These are phyloP conservation scores for Acanthamoeba healyi DNA, from an alignment of 208 protist genomes.

Conservation along the genomic window DNA sequence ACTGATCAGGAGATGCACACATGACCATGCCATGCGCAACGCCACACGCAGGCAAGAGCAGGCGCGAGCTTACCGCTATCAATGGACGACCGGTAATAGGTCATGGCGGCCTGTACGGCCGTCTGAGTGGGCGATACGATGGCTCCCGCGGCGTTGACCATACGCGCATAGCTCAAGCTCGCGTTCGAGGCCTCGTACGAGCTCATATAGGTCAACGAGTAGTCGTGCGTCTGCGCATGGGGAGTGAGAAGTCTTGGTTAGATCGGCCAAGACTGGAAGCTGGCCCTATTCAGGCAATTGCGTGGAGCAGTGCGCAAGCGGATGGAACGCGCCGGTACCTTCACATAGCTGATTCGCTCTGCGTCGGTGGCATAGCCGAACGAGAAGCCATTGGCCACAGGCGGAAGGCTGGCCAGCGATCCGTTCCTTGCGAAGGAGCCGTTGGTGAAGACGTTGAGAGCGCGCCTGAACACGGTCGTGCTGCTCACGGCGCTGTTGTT, in stretches of 20 bases:
- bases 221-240: too few species aligned
- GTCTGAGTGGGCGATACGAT: not conserved
- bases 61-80: not conserved
- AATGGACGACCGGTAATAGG: not conserved
- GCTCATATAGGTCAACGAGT: slow-evolving; percentile 15
- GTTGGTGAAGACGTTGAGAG: not conserved
- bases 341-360: not conserved
- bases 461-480: not conserved
- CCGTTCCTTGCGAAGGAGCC: not conserved
- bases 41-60: too few species aligned
- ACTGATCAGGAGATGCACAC: too few species aligned
- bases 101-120: slow-evolving; percentile 27
- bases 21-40: too few species aligned
- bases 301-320: too few species aligned
- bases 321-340: too few species aligned
- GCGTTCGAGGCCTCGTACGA: not conserved
- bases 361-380: not conserved
- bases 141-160: not conserved
- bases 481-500: not conserved
- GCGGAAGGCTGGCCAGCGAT: not conserved
- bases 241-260: too few species aligned
- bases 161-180: not conserved
- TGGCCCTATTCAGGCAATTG: too few species aligned
- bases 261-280: too few species aligned
- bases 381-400: not conserved